Evolutionary conservation across 2,329 filamentous ascomycete genomes (phyloP).

Genomic region (Penicillium hordei): DNA sequence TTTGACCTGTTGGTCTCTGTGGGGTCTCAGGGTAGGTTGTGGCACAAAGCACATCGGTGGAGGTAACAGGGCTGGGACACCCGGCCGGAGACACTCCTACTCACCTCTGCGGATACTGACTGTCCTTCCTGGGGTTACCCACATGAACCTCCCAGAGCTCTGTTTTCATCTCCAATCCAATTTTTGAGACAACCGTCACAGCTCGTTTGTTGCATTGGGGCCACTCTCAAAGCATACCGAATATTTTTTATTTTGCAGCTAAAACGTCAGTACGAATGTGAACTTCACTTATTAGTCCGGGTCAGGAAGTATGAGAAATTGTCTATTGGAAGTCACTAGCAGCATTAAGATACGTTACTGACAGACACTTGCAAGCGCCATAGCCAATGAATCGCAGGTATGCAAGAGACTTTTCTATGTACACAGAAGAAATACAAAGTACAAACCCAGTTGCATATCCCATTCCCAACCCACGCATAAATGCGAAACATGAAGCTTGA

Average conservation of each 20-base stretch:
- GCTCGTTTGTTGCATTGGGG: not conserved
- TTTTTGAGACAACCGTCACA: too few relatives aligned
- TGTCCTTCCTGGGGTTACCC: not conserved
- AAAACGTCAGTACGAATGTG: not conserved
- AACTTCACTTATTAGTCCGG: not conserved
- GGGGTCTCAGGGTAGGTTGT: not conserved
- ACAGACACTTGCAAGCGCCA: constrained; percentile 26
- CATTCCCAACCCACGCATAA: constrained; percentile 41
- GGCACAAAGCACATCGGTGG: not conserved
- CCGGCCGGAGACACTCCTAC: too few relatives aligned
- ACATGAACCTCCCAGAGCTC: not conserved
- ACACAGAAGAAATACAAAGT: constrained; percentile 39
- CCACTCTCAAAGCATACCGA: too few relatives aligned
- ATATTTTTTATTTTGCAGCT: not conserved
- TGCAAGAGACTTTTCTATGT: constrained; percentile 45
- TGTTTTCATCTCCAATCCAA: not conserved
- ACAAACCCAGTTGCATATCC: constrained; percentile 44
- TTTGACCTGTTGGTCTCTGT: not conserved
- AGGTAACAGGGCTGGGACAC: not conserved
- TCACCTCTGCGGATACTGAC: not conserved
- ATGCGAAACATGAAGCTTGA: constrained; percentile 43
- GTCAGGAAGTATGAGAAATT: constrained; percentile 14
- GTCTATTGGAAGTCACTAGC: constrained; percentile 32
- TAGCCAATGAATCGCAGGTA: constrained; percentile 32
- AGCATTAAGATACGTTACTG: constrained; percentile 33